phyloP scores from a whole-genome alignment of 805 yeast species.

The Metschnikowia noctiluminum region DNA sequence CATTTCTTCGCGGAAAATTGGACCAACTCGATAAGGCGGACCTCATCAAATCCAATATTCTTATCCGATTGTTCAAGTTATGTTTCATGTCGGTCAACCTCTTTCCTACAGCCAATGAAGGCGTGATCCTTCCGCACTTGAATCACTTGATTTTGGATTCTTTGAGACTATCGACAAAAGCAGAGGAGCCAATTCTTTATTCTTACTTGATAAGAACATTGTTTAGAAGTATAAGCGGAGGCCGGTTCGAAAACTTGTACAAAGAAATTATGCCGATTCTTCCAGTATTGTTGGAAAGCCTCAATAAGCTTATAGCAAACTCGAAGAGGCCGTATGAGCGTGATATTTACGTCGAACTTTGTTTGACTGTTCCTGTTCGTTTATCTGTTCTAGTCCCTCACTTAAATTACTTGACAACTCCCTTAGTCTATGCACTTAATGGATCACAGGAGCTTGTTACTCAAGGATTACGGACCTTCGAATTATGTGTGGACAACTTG shows the following conservation, averaged over 20 bases:
- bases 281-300: constrained; percentile 80
- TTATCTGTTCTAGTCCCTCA: constrained; percentile 92
- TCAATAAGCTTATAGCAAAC: constrained; percentile 76
- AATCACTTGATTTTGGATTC: constrained; percentile 79
- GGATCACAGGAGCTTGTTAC: constrained; percentile 89
- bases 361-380: constrained; percentile 94
- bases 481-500: constrained; percentile 90
- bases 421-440: constrained; percentile 84
- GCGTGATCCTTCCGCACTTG: constrained; percentile 83
- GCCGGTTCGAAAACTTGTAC: constrained; percentile 88
- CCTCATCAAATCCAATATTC: constrained; percentile 69
- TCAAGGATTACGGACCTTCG: constrained; percentile 93
- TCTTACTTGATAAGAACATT: constrained; percentile 84
- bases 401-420: constrained; percentile 81
- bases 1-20: constrained; percentile 70
- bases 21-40: constrained; percentile 80
- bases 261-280: constrained; percentile 89
- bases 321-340: constrained; percentile 88
- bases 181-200: constrained; percentile 88
- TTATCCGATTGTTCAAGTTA: constrained; percentile 82
- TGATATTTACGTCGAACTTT: constrained; percentile 90
- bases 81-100: constrained; percentile 95
- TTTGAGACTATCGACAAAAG: constrained; percentile 71
- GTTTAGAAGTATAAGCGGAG: constrained; percentile 95
- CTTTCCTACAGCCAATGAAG: constrained; percentile 84